phyloP scores from a whole-genome alignment of 2,329 filamentous ascomycete genomes.

The Eutypa lata region DNA sequence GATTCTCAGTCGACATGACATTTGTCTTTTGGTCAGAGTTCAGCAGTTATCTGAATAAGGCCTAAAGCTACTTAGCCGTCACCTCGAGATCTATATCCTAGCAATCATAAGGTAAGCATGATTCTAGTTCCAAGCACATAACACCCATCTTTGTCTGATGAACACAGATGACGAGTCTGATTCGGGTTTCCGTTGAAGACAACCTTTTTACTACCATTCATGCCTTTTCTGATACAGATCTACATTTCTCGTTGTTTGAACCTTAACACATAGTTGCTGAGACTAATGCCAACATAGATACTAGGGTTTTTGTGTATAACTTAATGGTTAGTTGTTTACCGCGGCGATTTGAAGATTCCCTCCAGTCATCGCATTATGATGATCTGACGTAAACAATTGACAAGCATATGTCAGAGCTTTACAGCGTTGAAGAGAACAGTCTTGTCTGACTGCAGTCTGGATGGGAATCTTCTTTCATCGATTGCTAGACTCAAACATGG shows the following conservation, averaged over 20 bases:
- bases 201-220: conserved; percentile 58
- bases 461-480: conserved; percentile 6
- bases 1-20: neutral
- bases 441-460: conserved; percentile 38
- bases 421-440: conserved; percentile 47
- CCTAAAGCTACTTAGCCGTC: neutral
- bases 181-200: conserved; percentile 61
- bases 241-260: conserved; percentile 4
- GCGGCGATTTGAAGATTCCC: neutral
- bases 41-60: neutral
- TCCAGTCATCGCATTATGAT: conserved; percentile 58
- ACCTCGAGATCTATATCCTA: neutral
- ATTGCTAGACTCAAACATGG: neutral
- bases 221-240: conserved; percentile 36
- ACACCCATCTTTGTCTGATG: conserved; percentile 33
- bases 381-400: conserved; percentile 78
- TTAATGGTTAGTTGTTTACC: neutral
- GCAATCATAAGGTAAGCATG: neutral
- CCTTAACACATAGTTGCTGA: no score
- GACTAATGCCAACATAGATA: neutral
- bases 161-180: conserved; percentile 64
- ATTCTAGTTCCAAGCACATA: conserved; percentile 4
- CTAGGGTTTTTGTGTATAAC: neutral
- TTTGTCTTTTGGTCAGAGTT: neutral
- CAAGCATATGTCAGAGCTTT: conserved; percentile 97